Base-by-base conservation (phyloP, 495 filamentous ascomycete genomes). In the Trichoderma virens region DNA sequence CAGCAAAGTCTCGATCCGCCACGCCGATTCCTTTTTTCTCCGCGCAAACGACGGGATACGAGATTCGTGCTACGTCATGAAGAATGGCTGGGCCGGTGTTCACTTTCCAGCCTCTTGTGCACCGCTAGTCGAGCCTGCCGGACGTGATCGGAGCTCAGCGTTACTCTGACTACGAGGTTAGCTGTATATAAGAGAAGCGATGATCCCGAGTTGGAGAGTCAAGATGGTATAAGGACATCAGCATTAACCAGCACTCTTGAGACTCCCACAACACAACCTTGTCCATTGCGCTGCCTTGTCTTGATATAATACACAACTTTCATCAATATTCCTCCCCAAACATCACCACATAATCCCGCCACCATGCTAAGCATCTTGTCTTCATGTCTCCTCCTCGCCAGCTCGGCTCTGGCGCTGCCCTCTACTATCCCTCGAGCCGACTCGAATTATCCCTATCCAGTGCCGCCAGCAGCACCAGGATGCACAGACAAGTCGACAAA, bases 11-110 rank as follows among this genome's bases (percentile, higher is more conserved):
- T 30, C 13, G 11, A 56, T 28, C 51, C 51, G 51, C 51, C 51
- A 56, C 51, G 1, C 51, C 51, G 51, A 28, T 56, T 56, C 51
- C 25, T 25, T 56, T 56, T 56, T 56, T 56, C 51, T 30, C 23
- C 47, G 20, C 8, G 47, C 47, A 16, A n/a, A 45, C 18, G 47
- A 9, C 11, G 59, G 59, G 31, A 61, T 61, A 61, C 59, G 59
- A 61, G 59, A 39, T 61, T 9, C 11, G 59, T 39, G 35, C 31
- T 34, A 61, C 59, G 59, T 61, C 59, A 61, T 61, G 59, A 35
- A 38, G 59, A 60, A 31, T 23, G 31, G 35, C n/a, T 61, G n/a
- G 59, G 35, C 35, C 27, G 59, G 59, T 35, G 28, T 18, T 60
- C 59, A 32, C 1, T 7, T 11, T 30, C 32, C 32, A 35, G 59